Evolutionary conservation across 2,329 filamentous ascomycete species (phyloP).

Genomic region (Ceratocystiopsis sp.): DNA sequence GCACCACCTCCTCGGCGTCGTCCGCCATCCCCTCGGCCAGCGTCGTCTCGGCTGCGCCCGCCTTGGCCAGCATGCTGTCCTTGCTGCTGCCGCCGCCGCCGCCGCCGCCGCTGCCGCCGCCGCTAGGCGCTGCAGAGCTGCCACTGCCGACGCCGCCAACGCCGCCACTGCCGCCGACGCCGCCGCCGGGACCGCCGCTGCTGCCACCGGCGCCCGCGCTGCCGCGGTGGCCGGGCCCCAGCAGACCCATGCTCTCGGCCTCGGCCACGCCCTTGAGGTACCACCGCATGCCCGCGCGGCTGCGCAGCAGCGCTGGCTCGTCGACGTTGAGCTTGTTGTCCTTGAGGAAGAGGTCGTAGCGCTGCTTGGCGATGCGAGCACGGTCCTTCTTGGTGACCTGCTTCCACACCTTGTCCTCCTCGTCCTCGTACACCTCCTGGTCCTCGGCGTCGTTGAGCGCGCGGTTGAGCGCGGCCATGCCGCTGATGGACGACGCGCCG

Average conservation of each 20-base stretch:
- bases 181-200: neutral
- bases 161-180: neutral
- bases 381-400: conserved; percentile 96
- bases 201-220: conserved; percentile 16
- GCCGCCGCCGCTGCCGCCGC: too few species aligned
- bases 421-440: conserved; percentile 74
- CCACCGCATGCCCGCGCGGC: conserved; percentile 74
- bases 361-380: conserved; percentile 68
- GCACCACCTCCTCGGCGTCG: conserved; percentile 67
- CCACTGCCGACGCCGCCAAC: neutral
- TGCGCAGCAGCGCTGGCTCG: conserved; percentile 71
- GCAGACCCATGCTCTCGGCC: conserved; percentile 32
- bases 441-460: conserved; percentile 47
- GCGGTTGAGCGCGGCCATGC: conserved; percentile 41
- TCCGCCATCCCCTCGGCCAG: conserved; percentile 91
- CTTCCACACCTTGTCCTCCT: conserved; percentile 97
- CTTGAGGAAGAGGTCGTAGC: conserved; percentile 62
- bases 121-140: conserved; percentile 21
- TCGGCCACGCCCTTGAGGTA: conserved; percentile 68
- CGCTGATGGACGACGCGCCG: conserved; percentile 41
- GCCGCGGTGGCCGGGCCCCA: conserved; percentile 13
- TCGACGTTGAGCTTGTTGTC: conserved; percentile 72
- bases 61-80: too few species aligned
- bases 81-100: conserved; percentile 10
- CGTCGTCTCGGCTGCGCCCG: conserved; percentile 35